phyloP scores from a whole-genome alignment of 2,329 filamentous ascomycete genomes.

The Colletotrichum lini region DNA sequence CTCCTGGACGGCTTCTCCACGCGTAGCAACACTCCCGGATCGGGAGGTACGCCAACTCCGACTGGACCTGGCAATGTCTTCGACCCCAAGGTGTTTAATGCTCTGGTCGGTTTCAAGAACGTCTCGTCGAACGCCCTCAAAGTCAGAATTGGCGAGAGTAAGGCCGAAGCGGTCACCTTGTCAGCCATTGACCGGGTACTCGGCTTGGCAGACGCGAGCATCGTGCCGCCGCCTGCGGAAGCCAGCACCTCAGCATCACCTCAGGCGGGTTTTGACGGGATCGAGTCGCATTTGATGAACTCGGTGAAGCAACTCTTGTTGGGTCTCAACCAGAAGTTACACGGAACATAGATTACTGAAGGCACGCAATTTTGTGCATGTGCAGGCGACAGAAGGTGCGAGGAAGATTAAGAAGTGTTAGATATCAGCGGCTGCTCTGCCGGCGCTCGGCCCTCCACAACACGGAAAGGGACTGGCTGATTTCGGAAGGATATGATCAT shows the following conservation, averaged over 20 bases:
- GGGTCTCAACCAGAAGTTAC: conserved; percentile 58
- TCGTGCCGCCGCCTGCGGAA: conserved; percentile 50
- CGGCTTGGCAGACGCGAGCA: conserved; percentile 62
- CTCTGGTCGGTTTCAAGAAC: conserved; percentile 62
- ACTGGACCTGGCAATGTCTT: conserved; percentile 44
- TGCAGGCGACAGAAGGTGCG: neutral
- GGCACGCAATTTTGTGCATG: neutral
- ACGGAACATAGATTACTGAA: conserved; percentile 19
- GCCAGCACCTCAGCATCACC: conserved; percentile 30
- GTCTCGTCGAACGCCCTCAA: conserved; percentile 61
- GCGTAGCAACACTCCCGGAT: conserved; percentile 53
- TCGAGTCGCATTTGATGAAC: conserved; percentile 59
- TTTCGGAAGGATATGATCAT: conserved; percentile 37
- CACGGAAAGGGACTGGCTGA: conserved; percentile 1
- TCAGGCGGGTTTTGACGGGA: conserved; percentile 52
- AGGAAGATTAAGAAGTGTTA: neutral
- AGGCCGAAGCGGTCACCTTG: conserved; percentile 62
- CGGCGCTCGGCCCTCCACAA: neutral
- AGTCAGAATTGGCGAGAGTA: conserved; percentile 55
- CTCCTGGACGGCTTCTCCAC: conserved; percentile 60
- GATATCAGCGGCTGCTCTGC: conserved; percentile 1
- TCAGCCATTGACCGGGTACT: conserved; percentile 67
- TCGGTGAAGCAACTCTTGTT: conserved; percentile 56
- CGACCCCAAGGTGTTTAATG: conserved; percentile 58
- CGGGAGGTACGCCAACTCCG: conserved; percentile 45